Evolutionary conservation across 495 filamentous ascomycete species (phyloP).

Genomic region (Penicillium bovifimosum): DNA sequence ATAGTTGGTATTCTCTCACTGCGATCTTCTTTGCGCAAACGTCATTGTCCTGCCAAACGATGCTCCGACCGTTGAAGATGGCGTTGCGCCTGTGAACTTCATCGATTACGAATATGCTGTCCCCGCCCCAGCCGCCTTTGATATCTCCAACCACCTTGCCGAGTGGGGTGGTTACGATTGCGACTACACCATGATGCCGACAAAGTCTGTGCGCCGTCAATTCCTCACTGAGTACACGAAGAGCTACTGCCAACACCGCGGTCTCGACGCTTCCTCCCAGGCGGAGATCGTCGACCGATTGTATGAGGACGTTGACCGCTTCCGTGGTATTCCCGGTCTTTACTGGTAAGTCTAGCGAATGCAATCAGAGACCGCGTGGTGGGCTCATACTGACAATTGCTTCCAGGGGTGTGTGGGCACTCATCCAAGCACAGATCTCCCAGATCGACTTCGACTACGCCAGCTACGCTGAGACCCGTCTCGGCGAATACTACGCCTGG

Average conservation of each 20-base stretch:
- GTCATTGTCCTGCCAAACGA: slow-evolving; percentile 72
- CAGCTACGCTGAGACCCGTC: slow-evolving; percentile 76
- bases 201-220: slow-evolving; percentile 64
- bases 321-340: slow-evolving; percentile 85
- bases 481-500: slow-evolving; percentile 98
- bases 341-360: slow-evolving; percentile 49
- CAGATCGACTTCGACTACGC: slow-evolving; percentile 98
- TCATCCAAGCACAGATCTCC: slow-evolving; percentile 93
- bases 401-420: slow-evolving; percentile 84
- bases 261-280: slow-evolving; percentile 42
- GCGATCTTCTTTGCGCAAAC: slow-evolving; percentile 91
- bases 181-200: slow-evolving; percentile 80
- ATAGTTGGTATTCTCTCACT: slow-evolving; percentile 87
- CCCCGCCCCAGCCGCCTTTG: slow-evolving; percentile 93
- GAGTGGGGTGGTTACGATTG: slow-evolving; percentile 98
- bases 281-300: slow-evolving; percentile 60
- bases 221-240: slow-evolving; percentile 80
- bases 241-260: slow-evolving; percentile 39
- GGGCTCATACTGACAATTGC: slow-evolving; percentile 9
- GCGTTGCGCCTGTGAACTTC: slow-evolving; percentile 62
- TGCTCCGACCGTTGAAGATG: slow-evolving; percentile 26
- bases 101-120: slow-evolving; percentile 98
- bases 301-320: slow-evolving; percentile 75
- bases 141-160: slow-evolving; percentile 98
- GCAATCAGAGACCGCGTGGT: background rate